Base-by-base conservation (phyloP, 345 rosid species). In the Salix dunnii region DNA sequence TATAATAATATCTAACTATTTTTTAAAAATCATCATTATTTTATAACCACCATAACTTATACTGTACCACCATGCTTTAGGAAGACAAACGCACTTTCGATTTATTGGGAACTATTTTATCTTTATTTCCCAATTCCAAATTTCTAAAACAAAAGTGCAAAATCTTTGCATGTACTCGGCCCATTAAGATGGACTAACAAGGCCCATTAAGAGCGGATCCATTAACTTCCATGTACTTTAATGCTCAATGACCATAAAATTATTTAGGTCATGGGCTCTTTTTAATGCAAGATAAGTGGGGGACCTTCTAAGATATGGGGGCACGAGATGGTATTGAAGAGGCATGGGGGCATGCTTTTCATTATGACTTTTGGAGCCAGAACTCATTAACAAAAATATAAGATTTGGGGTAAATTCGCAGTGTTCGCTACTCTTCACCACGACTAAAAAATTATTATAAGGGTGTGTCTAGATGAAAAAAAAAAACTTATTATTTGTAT, bases 321-420 rank as follows among this genome's bases (percentile, higher is more conserved):
- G 68, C 35, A 8, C 11, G 36, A 31, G 11, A 33, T 17, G 46
- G 46, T 36, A 67, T 10, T 36, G 70, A 21, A 17, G 30, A 9
- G 42, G 62, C 18, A 30, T 9, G 71, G 65, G 71, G 77, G 1
- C 20, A 31, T 31, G 76, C 62, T 72, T 79, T 73, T 18, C 40
- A 8, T 36, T 7, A 1, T 64, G 85, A 58, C 72, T 74, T 68
- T 68, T 74, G 76, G 81, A 74, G 68, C 31, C 31, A 30, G 31
- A 30, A 30, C n/a, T n/a, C n/a, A n/a, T n/a, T n/a, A n/a, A n/a
- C n/a, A n/a, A n/a, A n/a, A n/a, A n/a, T n/a, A n/a, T n/a, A n/a
- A n/a, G n/a, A n/a, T n/a, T n/a, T n/a, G n/a, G n/a, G n/a, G n/a
- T n/a, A n/a, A n/a, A n/a, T n/a, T n/a, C n/a, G n/a, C n/a, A n/a